Evolutionary conservation across 2,329 filamentous ascomycete genomes (phyloP).

Genomic region (Myriangium duriaei): DNA sequence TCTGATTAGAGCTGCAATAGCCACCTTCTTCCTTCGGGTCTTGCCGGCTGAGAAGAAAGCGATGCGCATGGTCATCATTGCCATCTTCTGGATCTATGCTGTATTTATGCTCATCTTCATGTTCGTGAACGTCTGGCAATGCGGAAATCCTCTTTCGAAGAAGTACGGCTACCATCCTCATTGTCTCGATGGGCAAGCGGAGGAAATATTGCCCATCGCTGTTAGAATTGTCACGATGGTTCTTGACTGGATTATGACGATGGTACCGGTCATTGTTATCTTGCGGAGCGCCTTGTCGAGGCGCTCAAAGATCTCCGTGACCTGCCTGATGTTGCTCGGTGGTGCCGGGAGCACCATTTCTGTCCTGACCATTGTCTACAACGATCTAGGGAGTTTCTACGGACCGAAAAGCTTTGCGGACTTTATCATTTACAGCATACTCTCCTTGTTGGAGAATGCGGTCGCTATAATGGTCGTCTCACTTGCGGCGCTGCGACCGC

Average conservation of each 20-base stretch:
- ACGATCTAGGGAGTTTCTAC: neutral
- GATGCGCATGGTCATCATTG: slow-evolving; percentile 2
- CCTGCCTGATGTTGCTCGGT: slow-evolving; percentile 27
- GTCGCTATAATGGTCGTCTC: slow-evolving; percentile 8
- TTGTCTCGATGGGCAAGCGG: neutral
- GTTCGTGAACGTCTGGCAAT: slow-evolving; percentile 8
- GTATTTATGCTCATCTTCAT: slow-evolving; percentile 4
- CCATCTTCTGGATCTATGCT: slow-evolving; percentile 3
- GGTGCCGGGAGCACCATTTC: slow-evolving; percentile 17
- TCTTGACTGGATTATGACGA: slow-evolving; percentile 22
- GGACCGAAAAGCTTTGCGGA: neutral
- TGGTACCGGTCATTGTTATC: slow-evolving; percentile 29
- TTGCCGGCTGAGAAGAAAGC: slow-evolving; percentile 13
- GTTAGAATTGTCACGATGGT: neutral
- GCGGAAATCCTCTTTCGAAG: slow-evolving; percentile 2
- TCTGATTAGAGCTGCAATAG: slow-evolving; percentile 5
- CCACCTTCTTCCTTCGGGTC: slow-evolving; percentile 9
- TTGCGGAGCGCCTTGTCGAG: slow-evolving; percentile 29
- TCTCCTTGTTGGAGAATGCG: slow-evolving; percentile 7
- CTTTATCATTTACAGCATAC: slow-evolving; percentile 1
- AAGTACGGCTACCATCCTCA: neutral
- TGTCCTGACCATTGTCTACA: slow-evolving; percentile 6
- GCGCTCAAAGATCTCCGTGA: slow-evolving; percentile 28
- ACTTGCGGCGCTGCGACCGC: slow-evolving; percentile 6
- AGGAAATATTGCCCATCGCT: neutral